Evolutionary conservation across 345 rosid species (phyloP), one percentile per base, ranked within the genome.

Genomic region (Lumnitzera racemosa): DNA sequence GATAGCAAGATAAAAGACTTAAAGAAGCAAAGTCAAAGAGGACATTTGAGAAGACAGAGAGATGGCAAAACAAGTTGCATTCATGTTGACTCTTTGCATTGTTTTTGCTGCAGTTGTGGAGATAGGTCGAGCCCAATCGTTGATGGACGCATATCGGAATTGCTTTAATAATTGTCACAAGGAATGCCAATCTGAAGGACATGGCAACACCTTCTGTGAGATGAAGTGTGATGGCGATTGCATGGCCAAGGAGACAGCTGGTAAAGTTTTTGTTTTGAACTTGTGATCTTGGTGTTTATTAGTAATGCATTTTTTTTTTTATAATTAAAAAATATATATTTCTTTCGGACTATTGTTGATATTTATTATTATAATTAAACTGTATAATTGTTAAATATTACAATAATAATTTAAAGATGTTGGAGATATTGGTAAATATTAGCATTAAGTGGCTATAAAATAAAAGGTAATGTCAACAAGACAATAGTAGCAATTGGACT

Each of bases 181-280:
- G 25, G 46, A 49, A 2, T 74, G 79, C 67, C 15, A 31, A n/a
- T 17, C 60, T 12, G 20, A 16, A 1, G 72, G 67, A 5, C 8
- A 41, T 2, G 68, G 68, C 62, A 43, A 51, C n/a, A 51, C 63
- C 51, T 13, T 53, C 46, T 71, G 77, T 31, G 66, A 74, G 55
- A 68, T 74, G 82, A 72, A 69, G 70, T 74, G 78, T 53, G 76
- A 77, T 15, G 24, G 63, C 12, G 67, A 67, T 24, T 78, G 82
- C 65, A 55, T 64, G 51, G 24, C 59, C 43, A 57, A 59, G 23
- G 63, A 62, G 3, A 2, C 56, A 16, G 59, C 54, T 1, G 78
- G 78, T 66, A 69, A 49, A 8, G 0, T 12, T 54, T 29, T 15
- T 20, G 1, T 20, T 47, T 2, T 1, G 4, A 4, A 8, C n/a